Base-by-base conservation (phyloP, 2,329 filamentous ascomycete species). In the Huntiella omanensis region DNA sequence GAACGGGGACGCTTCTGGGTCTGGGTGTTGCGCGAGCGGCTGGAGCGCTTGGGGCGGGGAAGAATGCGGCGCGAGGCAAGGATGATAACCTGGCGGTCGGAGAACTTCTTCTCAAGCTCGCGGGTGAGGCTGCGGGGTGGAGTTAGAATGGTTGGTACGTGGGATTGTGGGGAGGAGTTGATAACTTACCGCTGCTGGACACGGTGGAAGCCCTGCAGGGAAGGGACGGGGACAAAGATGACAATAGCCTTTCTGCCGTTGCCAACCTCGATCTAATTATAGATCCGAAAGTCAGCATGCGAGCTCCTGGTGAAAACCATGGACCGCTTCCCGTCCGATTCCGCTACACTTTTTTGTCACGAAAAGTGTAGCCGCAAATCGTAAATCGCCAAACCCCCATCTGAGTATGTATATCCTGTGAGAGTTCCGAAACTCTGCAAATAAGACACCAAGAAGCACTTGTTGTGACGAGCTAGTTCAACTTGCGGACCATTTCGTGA, bases 61-160 rank as follows among this genome's bases (percentile, higher is more conserved):
- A 98, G 78, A 63, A 98, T 98, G 70, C 91, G 91, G 77, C 91
- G 91, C 64, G 88, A 92, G 60, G 91, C 91, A 61, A 98, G 82
- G 79, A 98, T 86, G 68, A 98, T 76, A 68, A 98, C 91, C 71
- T 98, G 91, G 71, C 91, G 91, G 78, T 98, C 91, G 56, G 91
- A 96, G 85, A 98, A 98, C 77, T 98, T 98, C 86, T 98, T 98
- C 83, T 98, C 91, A 65, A 98, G 87, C 78, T 98, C 91, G 72
- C 91, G 91, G 70, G 91, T 98, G 65, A 98, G 80, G 66, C 88
- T 96, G 49, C n/a, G 3, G 3, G n/a, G n/a, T 11, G 16, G n/a
- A 2, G 50, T 59, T 51, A 62, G 55, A 48, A n/a, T 38, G 16
- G 3, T 16, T 45, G 35, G 6, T 51, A 22, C 33, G n/a, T 3